A percentile compares a stretch with the other conserved stretches of the same genome.
phyloP scores from a whole-genome alignment of 345 rosid species.

The Moricandia arvensis region DNA sequence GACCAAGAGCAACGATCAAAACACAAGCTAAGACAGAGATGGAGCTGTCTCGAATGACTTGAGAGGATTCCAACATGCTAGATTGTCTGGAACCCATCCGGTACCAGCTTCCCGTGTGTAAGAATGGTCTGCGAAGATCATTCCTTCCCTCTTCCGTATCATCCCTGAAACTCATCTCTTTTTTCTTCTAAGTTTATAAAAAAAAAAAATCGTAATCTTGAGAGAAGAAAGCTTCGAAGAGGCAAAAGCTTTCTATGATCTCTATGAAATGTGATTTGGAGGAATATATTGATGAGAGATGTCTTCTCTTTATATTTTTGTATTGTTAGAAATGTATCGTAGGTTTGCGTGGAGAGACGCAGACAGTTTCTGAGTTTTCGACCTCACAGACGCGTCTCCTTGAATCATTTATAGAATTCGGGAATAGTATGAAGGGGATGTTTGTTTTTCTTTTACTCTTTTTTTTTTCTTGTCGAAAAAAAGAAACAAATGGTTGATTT shows the following conservation, averaged over 20 bases:
- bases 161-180: conserved; percentile 83
- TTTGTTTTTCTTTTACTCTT: neutral
- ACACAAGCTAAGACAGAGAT: conserved; percentile 90
- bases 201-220: neutral
- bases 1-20: conserved; percentile 92
- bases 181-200: conserved; percentile 1
- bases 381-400: conserved; percentile 22
- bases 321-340: conserved; percentile 5
- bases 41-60: conserved; percentile 78
- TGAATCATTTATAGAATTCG: conserved; percentile 17
- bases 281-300: neutral
- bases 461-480: neutral
- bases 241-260: conserved; percentile 12
- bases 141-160: conserved; percentile 74
- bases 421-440: too few species aligned
- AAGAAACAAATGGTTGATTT: neutral
- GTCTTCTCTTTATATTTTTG: conserved; percentile 5
- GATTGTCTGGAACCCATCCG: conserved; percentile 93
- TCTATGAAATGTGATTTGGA: neutral
- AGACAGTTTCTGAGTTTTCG: conserved; percentile 27
- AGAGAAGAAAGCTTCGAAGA: conserved; percentile 5
- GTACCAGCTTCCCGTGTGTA: conserved; percentile 98
- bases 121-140: conserved; percentile 75
- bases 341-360: conserved; percentile 28
- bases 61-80: conserved; percentile 85